Conservation (phyloP, 2,329 filamentous ascomycete genomes). For the Helicocarpus griseus region DNA sequence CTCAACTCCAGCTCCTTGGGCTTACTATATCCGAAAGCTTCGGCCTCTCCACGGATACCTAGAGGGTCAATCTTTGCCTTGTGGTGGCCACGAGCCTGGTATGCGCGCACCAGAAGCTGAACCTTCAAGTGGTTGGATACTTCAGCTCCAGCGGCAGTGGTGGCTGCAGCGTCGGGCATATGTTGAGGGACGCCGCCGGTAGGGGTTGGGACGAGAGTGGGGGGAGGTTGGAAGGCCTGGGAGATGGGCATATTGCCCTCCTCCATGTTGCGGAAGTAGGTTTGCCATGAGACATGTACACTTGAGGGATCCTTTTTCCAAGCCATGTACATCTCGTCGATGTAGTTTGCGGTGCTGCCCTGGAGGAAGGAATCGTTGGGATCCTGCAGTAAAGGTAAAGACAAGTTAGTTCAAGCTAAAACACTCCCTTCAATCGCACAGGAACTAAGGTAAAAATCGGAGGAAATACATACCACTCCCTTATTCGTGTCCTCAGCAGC, state of each 20-base stretch:
- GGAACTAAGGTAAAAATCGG: conserved; percentile 5
- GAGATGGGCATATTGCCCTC: conserved; percentile 95
- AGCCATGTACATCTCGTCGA: conserved; percentile 98
- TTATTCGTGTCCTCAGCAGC: conserved; percentile 49
- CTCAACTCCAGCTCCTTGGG: conserved; percentile 89
- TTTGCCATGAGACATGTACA: conserved; percentile 96
- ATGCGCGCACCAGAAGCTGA: conserved; percentile 90
- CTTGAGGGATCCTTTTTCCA: conserved; percentile 91
- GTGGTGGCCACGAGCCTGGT: conserved; percentile 96
- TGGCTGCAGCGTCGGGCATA: conserved; percentile 58
- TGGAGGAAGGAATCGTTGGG: conserved; percentile 93
- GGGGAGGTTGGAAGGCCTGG: conserved; percentile 91
- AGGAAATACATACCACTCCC: conserved; percentile 46
- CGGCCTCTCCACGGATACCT: conserved; percentile 77
- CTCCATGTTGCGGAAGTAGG: conserved; percentile 99
- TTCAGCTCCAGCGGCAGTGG: conserved; percentile 62
- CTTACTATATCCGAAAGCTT: conserved; percentile 74
- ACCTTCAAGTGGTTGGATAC: conserved; percentile 97
- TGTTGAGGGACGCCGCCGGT: conserved; percentile 67
- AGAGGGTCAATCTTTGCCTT: conserved; percentile 96
- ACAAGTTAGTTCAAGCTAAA: conserved; percentile 16
- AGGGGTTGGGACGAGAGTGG: conserved; percentile 76
- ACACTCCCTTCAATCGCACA: background rate
- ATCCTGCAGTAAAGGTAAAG: conserved; percentile 43
- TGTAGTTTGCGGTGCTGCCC: conserved; percentile 95